phyloP scores from a whole-genome alignment of 2,329 filamentous ascomycete genomes.

The Apiospora hydei region DNA sequence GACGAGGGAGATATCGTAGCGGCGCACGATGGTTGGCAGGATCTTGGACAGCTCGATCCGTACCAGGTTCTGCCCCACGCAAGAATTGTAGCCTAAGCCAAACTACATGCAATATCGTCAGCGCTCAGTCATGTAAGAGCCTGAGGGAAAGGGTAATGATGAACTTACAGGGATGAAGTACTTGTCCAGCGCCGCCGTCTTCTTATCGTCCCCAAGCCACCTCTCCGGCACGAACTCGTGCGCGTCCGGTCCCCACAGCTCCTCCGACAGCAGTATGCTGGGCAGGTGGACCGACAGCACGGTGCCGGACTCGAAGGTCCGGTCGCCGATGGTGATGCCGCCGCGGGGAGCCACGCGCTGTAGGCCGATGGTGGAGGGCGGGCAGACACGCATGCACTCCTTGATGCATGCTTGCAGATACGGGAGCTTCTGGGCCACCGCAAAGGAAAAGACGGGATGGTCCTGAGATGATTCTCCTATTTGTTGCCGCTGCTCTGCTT shows the following conservation, averaged over 20 bases:
- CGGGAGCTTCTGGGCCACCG: slow-evolving; percentile 39
- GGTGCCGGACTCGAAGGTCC: slow-evolving; percentile 24
- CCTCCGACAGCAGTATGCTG: slow-evolving; percentile 24
- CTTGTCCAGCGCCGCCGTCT: slow-evolving; percentile 29
- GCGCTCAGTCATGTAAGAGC: not conserved
- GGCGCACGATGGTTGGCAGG: slow-evolving; percentile 30
- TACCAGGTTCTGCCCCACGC: slow-evolving; percentile 32
- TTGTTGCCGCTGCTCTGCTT: slow-evolving; percentile 27
- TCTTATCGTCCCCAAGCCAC: slow-evolving; percentile 31
- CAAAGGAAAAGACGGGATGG: slow-evolving; percentile 32
- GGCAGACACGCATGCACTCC: slow-evolving; percentile 37
- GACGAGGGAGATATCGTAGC: slow-evolving; percentile 32
- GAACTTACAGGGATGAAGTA: slow-evolving; percentile 33
- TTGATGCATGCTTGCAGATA: slow-evolving; percentile 44
- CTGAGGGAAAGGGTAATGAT: not conserved
- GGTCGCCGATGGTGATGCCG: slow-evolving; percentile 27
- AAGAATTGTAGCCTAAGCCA: slow-evolving; percentile 25
- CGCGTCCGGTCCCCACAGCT: slow-evolving; percentile 27
- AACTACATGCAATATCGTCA: not conserved
- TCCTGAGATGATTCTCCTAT: not conserved
- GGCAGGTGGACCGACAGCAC: slow-evolving; percentile 26
- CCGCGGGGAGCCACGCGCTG: slow-evolving; percentile 28
- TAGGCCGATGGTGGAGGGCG: slow-evolving; percentile 31
- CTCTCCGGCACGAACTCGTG: slow-evolving; percentile 32
- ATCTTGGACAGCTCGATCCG: slow-evolving; percentile 33